Base-by-base conservation (phyloP, 164 flowering plant species). In the Berberis thunbergii region DNA sequence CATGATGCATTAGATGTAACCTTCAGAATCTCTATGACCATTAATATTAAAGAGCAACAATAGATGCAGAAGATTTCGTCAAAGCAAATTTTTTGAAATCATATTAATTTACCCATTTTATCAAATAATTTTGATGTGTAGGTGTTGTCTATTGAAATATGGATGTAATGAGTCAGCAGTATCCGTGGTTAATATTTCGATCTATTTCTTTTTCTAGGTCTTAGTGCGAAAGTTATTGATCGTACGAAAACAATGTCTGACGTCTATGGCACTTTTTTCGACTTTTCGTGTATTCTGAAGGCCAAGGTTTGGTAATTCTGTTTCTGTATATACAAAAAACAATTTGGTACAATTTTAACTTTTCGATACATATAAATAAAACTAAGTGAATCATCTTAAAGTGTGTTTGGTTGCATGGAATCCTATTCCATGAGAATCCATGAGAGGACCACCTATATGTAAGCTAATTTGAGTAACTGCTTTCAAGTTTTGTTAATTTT, bases 261-360 rank as follows among this genome's bases (percentile, higher is more conserved):
- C 73, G 96, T 94, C 59, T 91, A 94, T 70, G 91, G 89, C 57
- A 89, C 91, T 67, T 94, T 91, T 80, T 89, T 68, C 54, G 91
- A 87, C 71, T 87, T 94, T 69, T 85, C 97, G 10, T 73, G 73
- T 59, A 73, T 94, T 85, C 63, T 94, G 62, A 83, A 87, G 72
- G 59, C 84, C 55, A 94, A 94, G 97, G 99, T 90, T 86, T 56
- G 65, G 26, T 48, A 26, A 4, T 1, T 61, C 13, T 11, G 13
- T 45, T 45, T 45, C 3, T 43, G 6, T 2, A 10, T 10, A 39
- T 7, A 57, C 26, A 26, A 26, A 26, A 26, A 26, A 26, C 26
- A 26, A 26, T 26, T 26, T 26, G 26, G 26, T 26, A 26, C 26
- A 26, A 26, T 26, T 26, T 26, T 26, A 26, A 26, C 26, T 26